phyloP scores from a whole-genome alignment of 1,139 yeast genomes.

The Yamadazyma spencermartinsiae region DNA sequence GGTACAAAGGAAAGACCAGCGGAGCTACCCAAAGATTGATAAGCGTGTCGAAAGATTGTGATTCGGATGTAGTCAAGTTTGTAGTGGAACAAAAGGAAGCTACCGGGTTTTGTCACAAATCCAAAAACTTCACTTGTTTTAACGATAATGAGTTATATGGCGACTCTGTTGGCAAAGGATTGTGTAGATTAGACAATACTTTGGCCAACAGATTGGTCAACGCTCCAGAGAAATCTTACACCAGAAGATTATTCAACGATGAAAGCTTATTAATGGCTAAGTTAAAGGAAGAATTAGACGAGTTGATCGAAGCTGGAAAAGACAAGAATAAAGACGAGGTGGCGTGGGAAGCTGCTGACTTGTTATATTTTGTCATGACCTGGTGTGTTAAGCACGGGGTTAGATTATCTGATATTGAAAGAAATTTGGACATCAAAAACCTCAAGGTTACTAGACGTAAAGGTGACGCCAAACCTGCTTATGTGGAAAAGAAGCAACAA shows the following conservation, averaged over 20 bases:
- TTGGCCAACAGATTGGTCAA: slow-evolving; percentile 51
- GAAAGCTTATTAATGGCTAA: slow-evolving; percentile 75
- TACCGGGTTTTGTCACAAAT: slow-evolving; percentile 89
- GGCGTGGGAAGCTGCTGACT: slow-evolving; percentile 98
- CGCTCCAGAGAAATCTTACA: slow-evolving; percentile 92
- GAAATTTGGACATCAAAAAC: slow-evolving; percentile 79
- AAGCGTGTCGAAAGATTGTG: slow-evolving; percentile 78
- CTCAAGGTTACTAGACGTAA: slow-evolving; percentile 87
- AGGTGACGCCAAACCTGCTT: slow-evolving; percentile 93
- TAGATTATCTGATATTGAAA: slow-evolving; percentile 74
- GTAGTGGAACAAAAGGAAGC: slow-evolving; percentile 76
- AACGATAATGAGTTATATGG: slow-evolving; percentile 36
- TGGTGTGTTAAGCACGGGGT: slow-evolving; percentile 85
- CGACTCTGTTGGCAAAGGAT: slow-evolving; percentile 58
- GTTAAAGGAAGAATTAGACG: slow-evolving; percentile 95
- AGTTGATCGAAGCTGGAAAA: slow-evolving; percentile 77
- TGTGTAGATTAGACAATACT: slow-evolving; percentile 65
- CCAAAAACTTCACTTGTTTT: slow-evolving; percentile 74
- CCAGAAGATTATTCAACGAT: slow-evolving; percentile 83
- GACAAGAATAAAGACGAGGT: slow-evolving; percentile 56
- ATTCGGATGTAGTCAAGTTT: slow-evolving; percentile 84
- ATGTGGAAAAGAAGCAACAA: slow-evolving; percentile 22
- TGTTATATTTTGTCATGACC: slow-evolving; percentile 86
- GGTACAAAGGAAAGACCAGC: slow-evolving; percentile 95
- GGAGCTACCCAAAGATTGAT: slow-evolving; percentile 87